phyloP scores from a whole-genome alignment of 2,329 filamentous ascomycete species.

The Hymenoscyphus fraxineus region DNA sequence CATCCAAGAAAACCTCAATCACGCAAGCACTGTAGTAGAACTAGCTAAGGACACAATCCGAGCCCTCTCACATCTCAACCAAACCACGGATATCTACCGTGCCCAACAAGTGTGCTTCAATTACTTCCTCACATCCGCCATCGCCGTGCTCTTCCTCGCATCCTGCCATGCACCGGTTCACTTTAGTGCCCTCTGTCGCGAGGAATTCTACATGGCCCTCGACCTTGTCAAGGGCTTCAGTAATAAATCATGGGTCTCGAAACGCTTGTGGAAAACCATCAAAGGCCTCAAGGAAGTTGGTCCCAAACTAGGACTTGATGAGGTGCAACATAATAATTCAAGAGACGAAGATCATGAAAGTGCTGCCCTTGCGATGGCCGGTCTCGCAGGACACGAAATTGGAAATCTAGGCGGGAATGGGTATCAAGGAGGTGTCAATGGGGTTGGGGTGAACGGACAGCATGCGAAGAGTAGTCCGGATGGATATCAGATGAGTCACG shows the following conservation, averaged over 20 bases:
- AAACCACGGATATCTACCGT: slow-evolving; percentile 67
- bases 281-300: slow-evolving; percentile 66
- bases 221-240: slow-evolving; percentile 71
- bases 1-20: slow-evolving; percentile 70
- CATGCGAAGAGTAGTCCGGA: slow-evolving; percentile 29
- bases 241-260: slow-evolving; percentile 66
- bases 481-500: slow-evolving; percentile 36
- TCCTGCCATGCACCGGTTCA: slow-evolving; percentile 70
- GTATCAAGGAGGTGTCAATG: slow-evolving; percentile 8
- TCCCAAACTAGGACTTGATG: slow-evolving; percentile 54
- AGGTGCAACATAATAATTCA: neutral
- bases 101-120: slow-evolving; percentile 74
- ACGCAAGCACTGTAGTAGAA: slow-evolving; percentile 71
- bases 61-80: slow-evolving; percentile 67
- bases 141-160: slow-evolving; percentile 73
- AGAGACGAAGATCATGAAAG: slow-evolving; percentile 48
- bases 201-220: slow-evolving; percentile 76
- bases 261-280: slow-evolving; percentile 68
- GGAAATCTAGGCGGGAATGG: slow-evolving; percentile 18
- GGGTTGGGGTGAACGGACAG: neutral
- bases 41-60: slow-evolving; percentile 74
- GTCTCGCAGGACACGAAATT: slow-evolving; percentile 42
- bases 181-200: slow-evolving; percentile 64
- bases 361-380: slow-evolving; percentile 54
- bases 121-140: slow-evolving; percentile 71